Percentiles rank a stretch among this genome's conserved stretches.
phyloP scores from a whole-genome alignment of 2,329 filamentous ascomycete genomes.

The Leptographium flavum region DNA sequence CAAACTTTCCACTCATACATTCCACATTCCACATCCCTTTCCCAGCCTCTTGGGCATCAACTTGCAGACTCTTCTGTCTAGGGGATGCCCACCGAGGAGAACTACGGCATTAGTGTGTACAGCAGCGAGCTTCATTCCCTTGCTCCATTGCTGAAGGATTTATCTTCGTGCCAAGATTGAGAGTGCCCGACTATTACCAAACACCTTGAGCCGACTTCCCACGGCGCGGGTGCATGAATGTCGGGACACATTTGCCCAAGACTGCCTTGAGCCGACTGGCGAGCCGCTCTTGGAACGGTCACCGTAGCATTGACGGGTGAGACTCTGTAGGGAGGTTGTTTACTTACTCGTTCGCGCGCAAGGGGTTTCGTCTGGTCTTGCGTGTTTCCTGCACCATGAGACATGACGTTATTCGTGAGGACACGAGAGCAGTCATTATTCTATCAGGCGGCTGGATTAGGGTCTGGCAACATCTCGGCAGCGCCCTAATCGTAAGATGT shows the following conservation, averaged over 20 bases:
- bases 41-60: no score
- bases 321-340: no score
- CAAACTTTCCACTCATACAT: no score
- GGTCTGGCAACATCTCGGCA: not conserved
- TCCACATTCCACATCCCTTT: no score
- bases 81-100: constrained; percentile 1
- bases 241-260: constrained; percentile 29
- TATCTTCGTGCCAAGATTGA: constrained; percentile 40
- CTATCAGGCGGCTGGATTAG: not conserved
- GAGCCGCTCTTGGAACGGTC: no score
- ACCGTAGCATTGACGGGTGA: no score
- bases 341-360: no score
- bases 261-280: no score
- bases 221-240: constrained; percentile 41
- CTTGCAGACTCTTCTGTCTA: not conserved
- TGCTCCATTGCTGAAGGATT: constrained; percentile 41
- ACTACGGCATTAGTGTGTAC: constrained; percentile 45
- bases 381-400: no score
- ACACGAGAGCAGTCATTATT: no score
- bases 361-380: no score
- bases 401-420: not conserved
- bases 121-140: constrained; percentile 31
- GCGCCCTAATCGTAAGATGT: not conserved
- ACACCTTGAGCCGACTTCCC: constrained; percentile 29
- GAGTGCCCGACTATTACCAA: constrained; percentile 40